phyloP scores from a whole-genome alignment of 2,329 filamentous ascomycete genomes.

The Penicillium olsonii region DNA sequence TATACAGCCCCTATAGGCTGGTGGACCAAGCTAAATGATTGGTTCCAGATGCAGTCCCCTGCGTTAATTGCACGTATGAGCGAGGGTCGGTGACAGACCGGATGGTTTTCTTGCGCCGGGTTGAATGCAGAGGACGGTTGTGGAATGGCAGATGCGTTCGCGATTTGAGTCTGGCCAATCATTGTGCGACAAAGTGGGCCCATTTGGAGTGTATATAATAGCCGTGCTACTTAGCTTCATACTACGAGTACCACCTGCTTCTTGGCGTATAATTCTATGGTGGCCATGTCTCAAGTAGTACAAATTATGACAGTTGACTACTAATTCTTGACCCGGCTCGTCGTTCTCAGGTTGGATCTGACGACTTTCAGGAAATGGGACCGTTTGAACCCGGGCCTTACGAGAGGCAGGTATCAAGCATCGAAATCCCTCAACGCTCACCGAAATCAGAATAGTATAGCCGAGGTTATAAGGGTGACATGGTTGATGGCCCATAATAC shows the following conservation, averaged over 20 bases:
- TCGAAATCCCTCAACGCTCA: background rate
- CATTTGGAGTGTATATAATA: conserved; percentile 4
- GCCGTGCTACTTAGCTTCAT: conserved; percentile 3
- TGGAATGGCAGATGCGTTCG: conserved; percentile 16
- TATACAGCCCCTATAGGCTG: conserved; percentile 1
- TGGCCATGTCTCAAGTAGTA: background rate
- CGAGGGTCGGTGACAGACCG: conserved; percentile 1
- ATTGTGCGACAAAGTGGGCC: conserved; percentile 4
- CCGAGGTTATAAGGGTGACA: background rate
- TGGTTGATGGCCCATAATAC: background rate
- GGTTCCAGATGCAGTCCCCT: background rate
- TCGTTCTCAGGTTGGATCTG: too few relatives aligned
- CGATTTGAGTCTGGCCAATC: conserved; percentile 18
- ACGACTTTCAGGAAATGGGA: too few relatives aligned
- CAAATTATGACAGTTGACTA: background rate
- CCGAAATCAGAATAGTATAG: background rate
- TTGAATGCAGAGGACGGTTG: conserved; percentile 2
- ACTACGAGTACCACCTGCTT: background rate
- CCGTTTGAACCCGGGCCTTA: background rate
- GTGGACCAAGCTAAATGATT: background rate
- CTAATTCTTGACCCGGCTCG: too few relatives aligned
- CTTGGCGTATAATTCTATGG: background rate
- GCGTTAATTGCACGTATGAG: background rate
- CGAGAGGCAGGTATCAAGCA: background rate
- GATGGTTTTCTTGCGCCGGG: background rate